Evolutionary conservation across 2,329 filamentous ascomycete species (phyloP).

Genomic region (Ceratocystis lukuohia): DNA sequence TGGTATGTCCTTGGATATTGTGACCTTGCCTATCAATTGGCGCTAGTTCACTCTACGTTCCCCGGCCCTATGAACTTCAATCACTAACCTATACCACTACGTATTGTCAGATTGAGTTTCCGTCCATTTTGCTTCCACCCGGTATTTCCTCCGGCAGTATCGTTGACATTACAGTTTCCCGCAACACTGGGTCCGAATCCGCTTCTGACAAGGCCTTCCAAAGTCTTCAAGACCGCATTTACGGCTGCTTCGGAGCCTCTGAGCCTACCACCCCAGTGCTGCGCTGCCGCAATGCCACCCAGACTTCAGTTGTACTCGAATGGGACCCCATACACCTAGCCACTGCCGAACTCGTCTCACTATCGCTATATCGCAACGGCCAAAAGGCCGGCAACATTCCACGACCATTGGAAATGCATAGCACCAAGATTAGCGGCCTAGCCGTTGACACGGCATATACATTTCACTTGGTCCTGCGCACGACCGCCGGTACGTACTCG

Average conservation of each 20-base stretch:
- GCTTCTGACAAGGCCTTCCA: slow-evolving; percentile 64
- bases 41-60: background rate
- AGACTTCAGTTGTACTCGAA: slow-evolving; percentile 95
- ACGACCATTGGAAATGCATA: slow-evolving; percentile 70
- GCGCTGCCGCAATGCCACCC: slow-evolving; percentile 89
- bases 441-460: slow-evolving; percentile 94
- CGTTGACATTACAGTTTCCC: slow-evolving; percentile 89
- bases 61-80: slow-evolving; percentile 9
- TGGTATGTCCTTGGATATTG: slow-evolving; percentile 45
- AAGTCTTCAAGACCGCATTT: slow-evolving; percentile 78
- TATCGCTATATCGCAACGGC: slow-evolving; percentile 88
- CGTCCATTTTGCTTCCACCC: slow-evolving; percentile 86
- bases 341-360: slow-evolving; percentile 77
- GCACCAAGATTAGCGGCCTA: slow-evolving; percentile 91
- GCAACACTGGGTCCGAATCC: slow-evolving; percentile 68
- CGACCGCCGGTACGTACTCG: slow-evolving; percentile 72
- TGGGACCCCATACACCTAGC: slow-evolving; percentile 93
- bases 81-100: slow-evolving; percentile 21
- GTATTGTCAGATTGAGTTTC: slow-evolving; percentile 75
- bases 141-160: slow-evolving; percentile 95
- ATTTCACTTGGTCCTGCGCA: slow-evolving; percentile 85
- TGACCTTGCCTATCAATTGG: background rate
- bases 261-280: slow-evolving; percentile 66
- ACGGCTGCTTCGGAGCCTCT: slow-evolving; percentile 67
- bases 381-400: slow-evolving; percentile 95